phyloP scores from a whole-genome alignment of 129 eudicot genomes.

The Tagetes erecta region DNA sequence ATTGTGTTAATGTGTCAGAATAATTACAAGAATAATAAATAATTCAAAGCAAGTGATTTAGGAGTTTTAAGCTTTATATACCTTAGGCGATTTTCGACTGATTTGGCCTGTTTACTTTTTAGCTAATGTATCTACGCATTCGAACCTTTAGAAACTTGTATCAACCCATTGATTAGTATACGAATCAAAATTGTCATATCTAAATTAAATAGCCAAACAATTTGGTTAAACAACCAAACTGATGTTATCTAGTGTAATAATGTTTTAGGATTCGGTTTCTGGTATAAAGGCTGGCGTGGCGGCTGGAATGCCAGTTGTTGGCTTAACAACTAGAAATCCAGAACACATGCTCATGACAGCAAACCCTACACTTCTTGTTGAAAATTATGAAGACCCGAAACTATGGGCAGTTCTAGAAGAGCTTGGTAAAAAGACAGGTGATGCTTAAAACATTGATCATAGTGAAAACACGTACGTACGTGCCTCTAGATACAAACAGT shows the following conservation, averaged over 20 bases:
- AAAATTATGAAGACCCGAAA: constrained; percentile 84
- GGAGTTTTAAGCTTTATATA: constrained; percentile 2
- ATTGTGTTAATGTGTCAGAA: background rate
- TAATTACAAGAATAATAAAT: background rate
- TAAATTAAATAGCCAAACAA: background rate
- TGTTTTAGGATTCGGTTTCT: constrained; percentile 73
- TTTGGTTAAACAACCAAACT: background rate
- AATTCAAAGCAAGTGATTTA: background rate
- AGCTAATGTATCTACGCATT: background rate
- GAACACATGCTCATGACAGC: constrained; percentile 57
- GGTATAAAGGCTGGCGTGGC: constrained; percentile 96
- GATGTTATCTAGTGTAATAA: background rate
- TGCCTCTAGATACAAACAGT: constrained; percentile 17
- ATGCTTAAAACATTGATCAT: constrained; percentile 31
- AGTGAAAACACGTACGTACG: constrained; percentile 2
- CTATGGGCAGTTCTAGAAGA: constrained; percentile 83
- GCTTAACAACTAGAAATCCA: constrained; percentile 75
- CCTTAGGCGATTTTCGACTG: background rate
- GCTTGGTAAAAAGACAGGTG: constrained; percentile 52
- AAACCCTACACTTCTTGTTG: constrained; percentile 75
- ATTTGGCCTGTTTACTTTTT: background rate
- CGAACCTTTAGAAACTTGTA: background rate
- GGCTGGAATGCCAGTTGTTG: constrained; percentile 87
- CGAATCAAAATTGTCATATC: background rate
- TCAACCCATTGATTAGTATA: background rate